These are phyloP conservation scores for Clathrus columnatus DNA, from an alignment of 768 basidiomycete genomes.

Conservation along the genomic window DNA sequence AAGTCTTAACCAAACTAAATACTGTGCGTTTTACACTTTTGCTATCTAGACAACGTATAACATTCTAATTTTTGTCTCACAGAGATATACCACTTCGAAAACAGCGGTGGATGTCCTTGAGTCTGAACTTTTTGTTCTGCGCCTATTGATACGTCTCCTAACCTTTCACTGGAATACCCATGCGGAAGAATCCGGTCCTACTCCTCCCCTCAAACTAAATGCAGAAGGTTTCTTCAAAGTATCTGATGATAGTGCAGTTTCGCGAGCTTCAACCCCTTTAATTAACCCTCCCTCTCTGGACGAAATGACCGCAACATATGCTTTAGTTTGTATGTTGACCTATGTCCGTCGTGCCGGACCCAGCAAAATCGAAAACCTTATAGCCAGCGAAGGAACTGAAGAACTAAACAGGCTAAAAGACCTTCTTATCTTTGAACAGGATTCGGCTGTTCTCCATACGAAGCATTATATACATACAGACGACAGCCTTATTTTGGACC, in stretches of 20 bases:
- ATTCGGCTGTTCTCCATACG: background rate
- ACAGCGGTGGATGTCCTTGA: background rate
- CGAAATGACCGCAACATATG: background rate
- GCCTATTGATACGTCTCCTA: background rate
- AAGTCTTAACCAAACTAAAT: conserved; percentile 67
- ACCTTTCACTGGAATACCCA: conserved; percentile 4
- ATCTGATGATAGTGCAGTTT: background rate
- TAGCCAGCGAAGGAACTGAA: background rate
- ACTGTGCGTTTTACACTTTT: conserved; percentile 40
- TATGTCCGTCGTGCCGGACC: conserved; percentile 6
- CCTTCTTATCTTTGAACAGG: background rate
- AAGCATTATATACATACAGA: background rate
- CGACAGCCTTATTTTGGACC: background rate
- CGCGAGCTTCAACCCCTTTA: background rate
- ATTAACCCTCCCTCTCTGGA: conserved; percentile 2
- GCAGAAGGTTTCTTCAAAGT: background rate
- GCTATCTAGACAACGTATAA: conserved; percentile 7
- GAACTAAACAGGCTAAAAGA: conserved; percentile 3
- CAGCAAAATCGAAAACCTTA: background rate
- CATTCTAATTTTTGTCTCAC: background rate
- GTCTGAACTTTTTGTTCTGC: conserved; percentile 4
- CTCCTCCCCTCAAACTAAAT: background rate
- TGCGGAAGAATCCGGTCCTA: background rate
- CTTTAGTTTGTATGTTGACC: background rate
- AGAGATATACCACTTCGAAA: conserved; percentile 1